Evolutionary conservation across 1,284 basidiomycete species (phyloP).

Genomic region (Schizophyllum commune): DNA sequence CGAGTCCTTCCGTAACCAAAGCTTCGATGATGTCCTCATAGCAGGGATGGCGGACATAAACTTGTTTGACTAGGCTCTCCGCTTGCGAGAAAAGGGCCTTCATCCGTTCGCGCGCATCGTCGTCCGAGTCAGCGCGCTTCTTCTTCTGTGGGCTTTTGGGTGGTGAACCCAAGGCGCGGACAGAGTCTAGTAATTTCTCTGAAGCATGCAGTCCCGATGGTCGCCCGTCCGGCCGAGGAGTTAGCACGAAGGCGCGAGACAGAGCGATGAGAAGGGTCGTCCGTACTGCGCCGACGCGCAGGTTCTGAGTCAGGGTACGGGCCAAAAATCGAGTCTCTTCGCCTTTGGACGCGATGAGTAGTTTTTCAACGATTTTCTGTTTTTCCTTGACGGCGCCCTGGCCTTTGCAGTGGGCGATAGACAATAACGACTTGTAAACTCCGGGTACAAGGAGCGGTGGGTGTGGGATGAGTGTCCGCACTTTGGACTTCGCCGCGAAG

Average conservation of each 20-base stretch:
- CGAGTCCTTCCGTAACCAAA: constrained; percentile 54
- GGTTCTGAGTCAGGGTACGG: constrained; percentile 73
- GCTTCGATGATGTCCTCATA: constrained; percentile 74
- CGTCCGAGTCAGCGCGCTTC: constrained; percentile 35
- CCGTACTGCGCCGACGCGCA: constrained; percentile 84
- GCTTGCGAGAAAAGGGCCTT: constrained; percentile 42
- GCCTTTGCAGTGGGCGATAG: constrained; percentile 63
- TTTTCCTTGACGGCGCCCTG: constrained; percentile 71
- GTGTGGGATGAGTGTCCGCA: constrained; percentile 72
- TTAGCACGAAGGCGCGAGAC: constrained; percentile 73
- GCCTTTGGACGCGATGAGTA: constrained; percentile 78
- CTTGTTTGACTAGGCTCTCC: constrained; percentile 61
- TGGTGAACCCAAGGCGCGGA: constrained; percentile 21
- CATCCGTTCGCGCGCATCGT: constrained; percentile 38
- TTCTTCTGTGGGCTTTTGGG: constrained; percentile 32
- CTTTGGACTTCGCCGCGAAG: constrained; percentile 72
- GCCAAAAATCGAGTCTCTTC: constrained; percentile 85
- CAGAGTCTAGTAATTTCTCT: constrained; percentile 28
- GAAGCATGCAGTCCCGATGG: constrained; percentile 30
- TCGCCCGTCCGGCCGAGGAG: constrained; percentile 27
- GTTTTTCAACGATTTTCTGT: constrained; percentile 71
- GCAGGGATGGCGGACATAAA: constrained; percentile 86
- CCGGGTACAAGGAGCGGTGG: constrained; percentile 56
- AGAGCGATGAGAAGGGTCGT: constrained; percentile 79
- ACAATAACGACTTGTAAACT: constrained; percentile 61